Evolutionary conservation across 768 basidiomycete genomes (phyloP), one percentile per base, ranked within the genome.

Genomic region (Kwoniella pini): DNA sequence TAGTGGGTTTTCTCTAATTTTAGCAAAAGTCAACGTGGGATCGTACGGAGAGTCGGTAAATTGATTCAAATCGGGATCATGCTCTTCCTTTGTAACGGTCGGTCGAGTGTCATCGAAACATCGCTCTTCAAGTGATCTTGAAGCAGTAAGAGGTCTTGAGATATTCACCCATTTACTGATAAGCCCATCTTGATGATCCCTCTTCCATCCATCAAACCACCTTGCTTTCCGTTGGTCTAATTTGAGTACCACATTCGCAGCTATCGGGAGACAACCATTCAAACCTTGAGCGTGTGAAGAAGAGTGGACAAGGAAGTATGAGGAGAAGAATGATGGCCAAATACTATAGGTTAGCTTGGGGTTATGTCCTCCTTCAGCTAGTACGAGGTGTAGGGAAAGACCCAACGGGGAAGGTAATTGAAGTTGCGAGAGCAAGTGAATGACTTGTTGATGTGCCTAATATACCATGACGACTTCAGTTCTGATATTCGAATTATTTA

Each of bases 151-250:
- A 2, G 19, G 33, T 36, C 33, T 36, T 36, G 33, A 7, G 13
- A 52, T 12, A 19, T 53, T 43, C 3, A 61, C 51, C 50, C 52
- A 61, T 54, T 54, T 61, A 40, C 40, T 50, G n/a, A 61, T 43
- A 4, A 22, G 21, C 13, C 59, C 59, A 15, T 61, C 52, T n/a
- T 43, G 24, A 30, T 51, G 52, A 54, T 57, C 62, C 5, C 36
- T 49, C 40, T 55, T 56, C 62, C 62, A 63, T 11, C 19, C 55
- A 13, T 57, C 54, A 12, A 39, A 57, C 62, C 62, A 63, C 28
- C 48, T 51, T 12, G 55, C 55, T 11, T 17, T 24, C 4, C 54
- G 4, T 28, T 48, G 39, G 19, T 57, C 55, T 7, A 63, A 30
- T n/a, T 22, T 51, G 13, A 63, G 39, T 1, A 30, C 15, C 15